Evolutionary conservation across 2,329 filamentous ascomycete genomes (phyloP), one percentile per base, ranked within the genome.

Genomic region (Sclerotinia subarctica): DNA sequence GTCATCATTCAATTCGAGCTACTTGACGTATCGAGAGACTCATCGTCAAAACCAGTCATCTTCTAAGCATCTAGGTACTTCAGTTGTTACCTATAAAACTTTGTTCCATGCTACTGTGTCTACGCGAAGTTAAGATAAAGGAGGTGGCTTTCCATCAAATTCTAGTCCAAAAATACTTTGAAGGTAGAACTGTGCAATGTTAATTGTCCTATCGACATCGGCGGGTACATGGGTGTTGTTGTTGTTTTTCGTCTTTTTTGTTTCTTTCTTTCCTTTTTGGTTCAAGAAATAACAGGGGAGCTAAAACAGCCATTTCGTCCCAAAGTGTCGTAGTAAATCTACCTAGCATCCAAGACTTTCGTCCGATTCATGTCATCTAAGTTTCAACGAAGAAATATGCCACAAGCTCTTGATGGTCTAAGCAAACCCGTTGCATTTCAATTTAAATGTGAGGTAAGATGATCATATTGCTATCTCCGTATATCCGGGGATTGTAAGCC

Each of bases 401-500:
- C 17, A 3, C 17, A 26, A 51, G 13, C 13, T 51, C 59, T 17
- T 11, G 13, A 21, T 26, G 7, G 15, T 62, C 4, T 19, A 6
- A 24, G 46, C 13, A 38, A 26, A 62, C 35, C 2, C 46, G 21
- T 38, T 51, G 15, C 15, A 35, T 51, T 24, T 38, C n/a, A 26
- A 6, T 24, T 24, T 38, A 35, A 26, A 6, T 24, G 0, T 62
- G 26, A 29, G 3, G 24, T 60, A 10, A 32, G 42, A 44, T 19
- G 21, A 35, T n/a, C 5, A 32, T 46, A 6, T 46, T 19, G 8
- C 32, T 53, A 62, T 46, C 35, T 67, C 64, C 56, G 56, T 60
- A 60, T 21, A 60, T 66, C 64, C 64, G 54, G 24, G n/a, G n/a
- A n/a, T n/a, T n/a, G n/a, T n/a, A n/a, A n/a, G 42, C 52, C 42